Percentiles rank a stretch among this genome's conserved stretches.
phyloP scores from a whole-genome alignment of 345 rosid genomes.

The Geranium rotundifolium region DNA sequence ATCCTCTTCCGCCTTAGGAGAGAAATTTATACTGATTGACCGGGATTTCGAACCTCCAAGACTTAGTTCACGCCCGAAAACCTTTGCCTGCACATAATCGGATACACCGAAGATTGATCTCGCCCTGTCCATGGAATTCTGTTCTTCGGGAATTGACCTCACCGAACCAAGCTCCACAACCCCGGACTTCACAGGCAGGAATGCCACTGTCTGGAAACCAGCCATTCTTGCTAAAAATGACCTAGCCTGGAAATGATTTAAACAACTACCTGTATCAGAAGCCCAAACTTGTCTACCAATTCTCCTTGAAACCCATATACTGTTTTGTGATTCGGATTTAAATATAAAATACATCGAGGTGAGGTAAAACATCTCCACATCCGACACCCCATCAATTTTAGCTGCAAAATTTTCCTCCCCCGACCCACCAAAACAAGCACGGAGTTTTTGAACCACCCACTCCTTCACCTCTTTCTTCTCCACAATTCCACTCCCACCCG shows the following conservation, averaged over 20 bases:
- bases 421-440: slow-evolving; percentile 33
- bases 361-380: slow-evolving; percentile 65
- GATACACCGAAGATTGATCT: slow-evolving; percentile 49
- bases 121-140: slow-evolving; percentile 43
- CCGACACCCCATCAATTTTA: slow-evolving; percentile 39
- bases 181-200: slow-evolving; percentile 65
- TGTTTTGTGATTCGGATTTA: slow-evolving; percentile 37
- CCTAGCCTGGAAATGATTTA: slow-evolving; percentile 47
- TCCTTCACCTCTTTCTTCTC: slow-evolving; percentile 47
- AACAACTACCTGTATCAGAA: slow-evolving; percentile 37
- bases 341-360: slow-evolving; percentile 59
- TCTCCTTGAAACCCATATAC: slow-evolving; percentile 50
- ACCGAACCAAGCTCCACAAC: slow-evolving; percentile 84
- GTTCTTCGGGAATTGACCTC: slow-evolving; percentile 52
- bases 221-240: slow-evolving; percentile 70
- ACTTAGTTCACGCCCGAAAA: slow-evolving; percentile 77
- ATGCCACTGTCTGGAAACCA: slow-evolving; percentile 60
- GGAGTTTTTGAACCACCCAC: slow-evolving; percentile 63
- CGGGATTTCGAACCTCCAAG: slow-evolving; percentile 57
- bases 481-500: slow-evolving; percentile 17
- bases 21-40: slow-evolving; percentile 65
- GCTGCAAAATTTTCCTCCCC: slow-evolving; percentile 29
- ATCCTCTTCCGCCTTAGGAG: slow-evolving; percentile 85
- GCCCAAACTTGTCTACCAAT: slow-evolving; percentile 64
- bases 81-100: slow-evolving; percentile 41